Base-by-base conservation (phyloP, 225 moss, liverwort and hornwort species). In the Takakia lepidozioides region DNA sequence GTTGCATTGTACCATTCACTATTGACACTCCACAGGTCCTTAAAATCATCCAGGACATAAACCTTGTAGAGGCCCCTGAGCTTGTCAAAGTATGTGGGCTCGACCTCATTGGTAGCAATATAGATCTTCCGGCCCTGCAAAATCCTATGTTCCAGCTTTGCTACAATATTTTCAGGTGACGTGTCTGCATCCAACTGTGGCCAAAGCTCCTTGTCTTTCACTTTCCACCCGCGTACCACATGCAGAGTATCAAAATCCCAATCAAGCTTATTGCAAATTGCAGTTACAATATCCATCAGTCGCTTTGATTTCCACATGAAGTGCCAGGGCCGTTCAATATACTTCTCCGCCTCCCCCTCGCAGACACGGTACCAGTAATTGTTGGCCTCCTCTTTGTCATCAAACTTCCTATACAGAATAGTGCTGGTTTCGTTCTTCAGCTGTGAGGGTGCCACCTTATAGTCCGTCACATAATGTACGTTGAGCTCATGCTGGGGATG, bases 221-320 rank as follows among this genome's bases (percentile, higher is more conserved):
- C 78, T 67, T 86, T 88, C 25, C 70, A 83, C 25, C 93, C 93
- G 25, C 93, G 72, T 19, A 93, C 73, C 7, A 93, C 71, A 46
- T 93, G 93, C 27, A 76, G 80, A 7, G 81, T 85, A 48, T 88
- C 88, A 3, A 86, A 93, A 43, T 93, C 85, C 93, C 93, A 93
- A 46, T 85, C 88, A 73, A 93, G 46, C 67, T 70, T 85, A 24
- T 80, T 88, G 24, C 93, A 86, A 29, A 93, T 86, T 2, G 88
- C 93, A 47, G 74, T 54, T 19, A 93, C 93, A 3, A 93, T 88
- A 35, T 86, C 81, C 61, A 88, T 67, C 48, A 93, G 47, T 46
- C 75, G 49, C 68, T 75, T 86, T 11, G 93, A 88, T 29, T 93
- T 93, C 93, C 93, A 93, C 18, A 93, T n/a, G 47, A 74, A 29